Base-by-base conservation (phyloP, 1,284 basidiomycete genomes). In the Marasmius sp. region DNA sequence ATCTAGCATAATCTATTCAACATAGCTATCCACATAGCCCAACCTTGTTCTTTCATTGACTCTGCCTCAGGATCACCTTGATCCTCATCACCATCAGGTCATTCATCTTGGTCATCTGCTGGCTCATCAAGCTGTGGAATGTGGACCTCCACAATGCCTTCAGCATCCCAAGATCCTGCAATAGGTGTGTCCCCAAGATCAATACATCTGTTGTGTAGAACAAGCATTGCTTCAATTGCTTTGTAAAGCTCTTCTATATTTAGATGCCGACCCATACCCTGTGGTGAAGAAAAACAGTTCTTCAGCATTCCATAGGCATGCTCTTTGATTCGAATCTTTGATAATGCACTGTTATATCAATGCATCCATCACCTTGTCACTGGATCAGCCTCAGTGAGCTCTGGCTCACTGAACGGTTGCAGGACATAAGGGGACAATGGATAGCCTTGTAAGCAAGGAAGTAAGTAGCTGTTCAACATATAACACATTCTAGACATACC, bases 261-360 rank as follows among this genome's bases (percentile, higher is more conserved):
- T 4, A 50, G 62, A 20, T 69, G 66, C 0, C 52, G 68, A 14
- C 69, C 69, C 53, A 74, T 59, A 8, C 54, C 49, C 34, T 66
- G 64, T 1, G 72, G 60, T 0, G 62, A 63, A 0, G 62, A 70
- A 61, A 74, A 74, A 6, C 66, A 64, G 16, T 67, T 71, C 53
- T 74, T 74, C 18, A 72, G 58, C 20, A 61, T 53, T 10, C 70
- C 69, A 64, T 71, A 73, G 5, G 69, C 59, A 66, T 73, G 72
- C 55, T 74, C 67, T 0, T n/a, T 20, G 45, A 73, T 70, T 7
- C 67, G 59, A 6, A 68, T 58, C 0, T 38, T 50, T 18, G 71
- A 73, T 1, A 74, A 66, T 11, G 37, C 27, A 10, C 57, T 55
- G 52, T 73, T 72, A 54, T 70, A 73, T 12, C 45, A 51, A 6